These are phyloP conservation scores for Macrophomina pseudophaseolina DNA, from an alignment of 2,329 filamentous ascomycete genomes.

Conservation along the genomic window DNA sequence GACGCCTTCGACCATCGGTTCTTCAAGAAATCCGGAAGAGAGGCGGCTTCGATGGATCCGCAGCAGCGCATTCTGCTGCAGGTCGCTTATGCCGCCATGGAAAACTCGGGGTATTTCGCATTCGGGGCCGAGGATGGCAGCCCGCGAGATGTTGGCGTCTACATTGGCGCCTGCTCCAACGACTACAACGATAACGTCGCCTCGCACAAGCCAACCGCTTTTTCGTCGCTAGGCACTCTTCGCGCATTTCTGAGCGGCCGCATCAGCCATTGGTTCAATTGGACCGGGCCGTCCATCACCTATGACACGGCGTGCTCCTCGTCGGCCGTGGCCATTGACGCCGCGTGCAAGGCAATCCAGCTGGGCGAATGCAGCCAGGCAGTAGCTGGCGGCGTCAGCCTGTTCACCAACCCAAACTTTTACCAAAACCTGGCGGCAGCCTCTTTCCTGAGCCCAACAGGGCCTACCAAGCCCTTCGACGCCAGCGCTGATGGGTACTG, in stretches of 20 bases:
- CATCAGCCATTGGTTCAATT: slow-evolving; percentile 30
- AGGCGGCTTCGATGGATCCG: slow-evolving; percentile 26
- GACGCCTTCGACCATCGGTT: slow-evolving; percentile 9
- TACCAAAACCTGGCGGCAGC: slow-evolving; percentile 44
- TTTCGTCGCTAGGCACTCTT: slow-evolving; percentile 32
- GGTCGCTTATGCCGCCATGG: slow-evolving; percentile 20
- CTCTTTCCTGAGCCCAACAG: slow-evolving; percentile 50
- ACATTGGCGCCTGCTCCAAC: slow-evolving; percentile 37
- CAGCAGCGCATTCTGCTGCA: slow-evolving; percentile 27
- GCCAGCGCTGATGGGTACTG: slow-evolving; percentile 56
- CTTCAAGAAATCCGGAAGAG: slow-evolving; percentile 8
- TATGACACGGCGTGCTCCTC: slow-evolving; percentile 38
- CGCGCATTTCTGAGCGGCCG: slow-evolving; percentile 28
- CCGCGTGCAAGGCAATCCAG: slow-evolving; percentile 34
- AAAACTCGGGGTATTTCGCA: slow-evolving; percentile 31
- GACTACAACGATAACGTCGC: slow-evolving; percentile 44
- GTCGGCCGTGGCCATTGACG: slow-evolving; percentile 33
- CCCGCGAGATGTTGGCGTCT: slow-evolving; percentile 38
- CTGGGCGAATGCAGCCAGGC: slow-evolving; percentile 37
- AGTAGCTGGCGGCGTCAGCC: slow-evolving; percentile 42
- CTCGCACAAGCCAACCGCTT: slow-evolving; percentile 38
- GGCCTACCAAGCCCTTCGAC: slow-evolving; percentile 49
- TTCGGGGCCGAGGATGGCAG: slow-evolving; percentile 30
- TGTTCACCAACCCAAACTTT: slow-evolving; percentile 37
- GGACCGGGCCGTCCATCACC: slow-evolving; percentile 27